Conservation (phyloP, 2,329 filamentous ascomycete genomes). For the Paecilomyces sp. region DNA sequence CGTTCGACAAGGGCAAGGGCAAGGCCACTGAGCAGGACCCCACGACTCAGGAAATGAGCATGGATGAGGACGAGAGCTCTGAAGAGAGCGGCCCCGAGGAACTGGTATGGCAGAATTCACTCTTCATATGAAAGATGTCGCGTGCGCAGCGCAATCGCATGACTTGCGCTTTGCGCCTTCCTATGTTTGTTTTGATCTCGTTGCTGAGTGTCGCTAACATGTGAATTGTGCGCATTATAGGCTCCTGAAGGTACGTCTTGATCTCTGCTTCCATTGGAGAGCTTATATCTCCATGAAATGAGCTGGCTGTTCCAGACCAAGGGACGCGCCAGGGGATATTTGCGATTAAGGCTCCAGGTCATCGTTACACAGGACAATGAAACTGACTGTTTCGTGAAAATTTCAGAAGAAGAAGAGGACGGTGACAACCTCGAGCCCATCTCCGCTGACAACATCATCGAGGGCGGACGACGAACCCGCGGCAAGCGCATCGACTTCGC, state of each 20-base stretch:
- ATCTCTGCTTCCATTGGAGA: constrained; percentile 2
- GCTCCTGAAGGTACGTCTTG: not conserved
- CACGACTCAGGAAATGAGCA: constrained; percentile 53
- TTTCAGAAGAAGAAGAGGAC: constrained; percentile 60
- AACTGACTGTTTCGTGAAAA: constrained; percentile 11
- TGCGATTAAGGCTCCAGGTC: not conserved
- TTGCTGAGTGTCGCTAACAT: not conserved
- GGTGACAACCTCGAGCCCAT: constrained; percentile 81
- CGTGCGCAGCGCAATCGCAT: not conserved
- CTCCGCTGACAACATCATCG: constrained; percentile 79
- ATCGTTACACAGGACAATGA: not conserved
- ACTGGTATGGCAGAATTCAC: constrained; percentile 19
- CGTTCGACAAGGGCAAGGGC: constrained; percentile 76
- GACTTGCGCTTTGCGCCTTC: not conserved
- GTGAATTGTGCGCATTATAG: not conserved
- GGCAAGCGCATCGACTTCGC: constrained; percentile 89
- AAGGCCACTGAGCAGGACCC: constrained; percentile 56
- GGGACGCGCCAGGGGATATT: not conserved
- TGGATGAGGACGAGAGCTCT: constrained; percentile 64
- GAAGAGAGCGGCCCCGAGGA: constrained; percentile 53
- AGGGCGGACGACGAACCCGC: constrained; percentile 72
- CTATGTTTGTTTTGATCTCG: not conserved
- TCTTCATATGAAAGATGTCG: not conserved
- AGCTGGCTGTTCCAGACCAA: not conserved
- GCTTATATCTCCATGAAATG: not conserved